Evolutionary conservation across 805 yeast species (phyloP), one percentile per base, ranked within the genome.

Genomic region (Wickerhamia fluorescens): DNA sequence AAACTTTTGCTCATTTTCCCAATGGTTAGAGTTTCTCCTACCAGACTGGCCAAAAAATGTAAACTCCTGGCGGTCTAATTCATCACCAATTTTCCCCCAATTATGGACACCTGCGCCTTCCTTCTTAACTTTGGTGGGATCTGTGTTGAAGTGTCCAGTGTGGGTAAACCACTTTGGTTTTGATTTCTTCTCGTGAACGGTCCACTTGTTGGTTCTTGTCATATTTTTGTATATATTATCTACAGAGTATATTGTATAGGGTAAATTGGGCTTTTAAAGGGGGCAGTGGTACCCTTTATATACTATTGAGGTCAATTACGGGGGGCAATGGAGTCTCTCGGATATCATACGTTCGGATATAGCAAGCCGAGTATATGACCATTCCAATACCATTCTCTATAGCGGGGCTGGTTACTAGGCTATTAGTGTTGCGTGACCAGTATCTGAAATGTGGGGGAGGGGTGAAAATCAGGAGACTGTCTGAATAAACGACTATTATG

Each of bases 51-150:
- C 52, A 21, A 37, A 34, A 27, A 37, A 33, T 15, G 30, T 35
- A 30, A 16, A 36, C 25, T 78, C 83, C 12, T 67, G 58, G 30
- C 71, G 73, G 35, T 72, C 67, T 37, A 82, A 51, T 45, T 85
- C 95, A 43, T 83, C 94, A 17, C 87, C 89, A 6, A 75, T 69
- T 35, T 66, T 61, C 24, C 96, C 96, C 95, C 95, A 85, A 48
- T 86, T 86, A 41, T 78, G 79, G 44, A 75, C 77, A 26, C 96
- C 96, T 19, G 79, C 80, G 28, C 96, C 96, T 34, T 70, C 69
- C 52, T 83, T 85, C 71, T 85, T 85, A 33, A 81, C 73, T 45
- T 75, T 73, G 48, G 75, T 76, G 31, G 95, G 95, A 38, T 78
- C 75, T 30, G 74, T 68, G 44, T 80, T 77, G 36, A 55, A 54